These are phyloP conservation scores for Phallus indusiatus DNA, from an alignment of 768 basidiomycete species.

Conservation along the genomic window DNA sequence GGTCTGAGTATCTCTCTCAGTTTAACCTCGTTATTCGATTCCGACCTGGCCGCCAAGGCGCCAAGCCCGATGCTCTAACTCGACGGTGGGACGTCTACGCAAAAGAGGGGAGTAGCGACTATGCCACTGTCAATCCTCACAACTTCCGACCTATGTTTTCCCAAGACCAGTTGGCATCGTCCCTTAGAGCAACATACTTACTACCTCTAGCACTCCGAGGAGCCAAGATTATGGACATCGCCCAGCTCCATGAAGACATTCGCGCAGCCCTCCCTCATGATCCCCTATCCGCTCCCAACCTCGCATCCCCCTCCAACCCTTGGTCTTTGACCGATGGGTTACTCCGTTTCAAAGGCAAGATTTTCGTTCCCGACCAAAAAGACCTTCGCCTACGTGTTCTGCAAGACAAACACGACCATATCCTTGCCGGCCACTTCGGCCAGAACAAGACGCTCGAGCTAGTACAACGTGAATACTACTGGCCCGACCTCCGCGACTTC, in stretches of 20 bases:
- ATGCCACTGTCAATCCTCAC: constrained; percentile 16
- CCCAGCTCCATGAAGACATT: constrained; percentile 14
- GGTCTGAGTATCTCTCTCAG: constrained; percentile 29
- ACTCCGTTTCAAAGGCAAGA: constrained; percentile 17
- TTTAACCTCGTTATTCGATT: constrained; percentile 26
- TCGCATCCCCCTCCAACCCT: too few species aligned
- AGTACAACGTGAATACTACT: constrained; percentile 29
- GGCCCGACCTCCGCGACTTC: constrained; percentile 23
- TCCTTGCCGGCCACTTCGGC: constrained; percentile 34
- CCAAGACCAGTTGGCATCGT: constrained; percentile 14
- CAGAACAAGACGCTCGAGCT: constrained; percentile 22
- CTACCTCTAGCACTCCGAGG: constrained; percentile 11
- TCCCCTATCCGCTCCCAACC: not conserved
- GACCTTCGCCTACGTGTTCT: constrained; percentile 23
- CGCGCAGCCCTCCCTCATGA: not conserved
- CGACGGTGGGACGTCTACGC: constrained; percentile 16
- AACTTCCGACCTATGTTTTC: constrained; percentile 18
- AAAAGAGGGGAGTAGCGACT: constrained; percentile 18
- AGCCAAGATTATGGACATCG: constrained; percentile 13
- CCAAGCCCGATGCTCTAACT: constrained; percentile 17
- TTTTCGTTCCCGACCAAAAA: constrained; percentile 23
- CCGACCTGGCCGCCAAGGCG: constrained; percentile 16
- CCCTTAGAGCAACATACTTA: constrained; percentile 14
- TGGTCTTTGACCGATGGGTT: constrained; percentile 11
- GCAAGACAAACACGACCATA: constrained; percentile 26